Conservation (phyloP, 108 stramenopile species). For the Skeletonema menzelii region DNA sequence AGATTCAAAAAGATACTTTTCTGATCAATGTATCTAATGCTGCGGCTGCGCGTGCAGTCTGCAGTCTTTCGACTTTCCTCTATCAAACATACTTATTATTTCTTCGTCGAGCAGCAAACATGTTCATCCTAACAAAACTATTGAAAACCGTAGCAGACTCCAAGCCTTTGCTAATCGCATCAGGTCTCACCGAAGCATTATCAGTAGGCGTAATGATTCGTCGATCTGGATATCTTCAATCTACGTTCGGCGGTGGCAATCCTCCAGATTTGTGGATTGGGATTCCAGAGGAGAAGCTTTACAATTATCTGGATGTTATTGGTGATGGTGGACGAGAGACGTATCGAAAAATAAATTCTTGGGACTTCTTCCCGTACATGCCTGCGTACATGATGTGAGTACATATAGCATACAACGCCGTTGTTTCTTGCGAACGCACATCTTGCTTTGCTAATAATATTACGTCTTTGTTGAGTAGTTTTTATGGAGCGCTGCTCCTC, state of each 20-base stretch:
- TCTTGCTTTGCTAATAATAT: neutral
- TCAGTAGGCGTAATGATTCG: neutral
- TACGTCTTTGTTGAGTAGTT: neutral
- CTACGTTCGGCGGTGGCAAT: neutral
- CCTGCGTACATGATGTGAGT: conserved; percentile 12
- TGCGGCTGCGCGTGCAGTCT: no score
- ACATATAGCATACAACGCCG: neutral
- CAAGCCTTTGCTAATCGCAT: neutral
- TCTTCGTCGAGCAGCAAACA: neutral
- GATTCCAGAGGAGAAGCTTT: conserved; percentile 1
- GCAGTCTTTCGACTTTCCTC: no score
- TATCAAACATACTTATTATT: no score
- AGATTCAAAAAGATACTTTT: no score
- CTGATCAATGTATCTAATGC: no score
- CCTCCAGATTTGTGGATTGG: conserved; percentile 15
- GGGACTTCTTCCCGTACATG: conserved; percentile 12
- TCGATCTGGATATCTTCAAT: neutral
- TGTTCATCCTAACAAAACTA: neutral
- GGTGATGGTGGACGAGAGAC: conserved; percentile 7
- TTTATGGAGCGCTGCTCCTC: conserved; percentile 10
- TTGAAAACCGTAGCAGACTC: neutral
- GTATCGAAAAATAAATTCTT: neutral
- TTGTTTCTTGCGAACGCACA: neutral
- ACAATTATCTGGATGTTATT: neutral
- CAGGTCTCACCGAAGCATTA: neutral